Conservation (phyloP, 345 rosid genomes). For the Limnanthes douglasii region DNA sequence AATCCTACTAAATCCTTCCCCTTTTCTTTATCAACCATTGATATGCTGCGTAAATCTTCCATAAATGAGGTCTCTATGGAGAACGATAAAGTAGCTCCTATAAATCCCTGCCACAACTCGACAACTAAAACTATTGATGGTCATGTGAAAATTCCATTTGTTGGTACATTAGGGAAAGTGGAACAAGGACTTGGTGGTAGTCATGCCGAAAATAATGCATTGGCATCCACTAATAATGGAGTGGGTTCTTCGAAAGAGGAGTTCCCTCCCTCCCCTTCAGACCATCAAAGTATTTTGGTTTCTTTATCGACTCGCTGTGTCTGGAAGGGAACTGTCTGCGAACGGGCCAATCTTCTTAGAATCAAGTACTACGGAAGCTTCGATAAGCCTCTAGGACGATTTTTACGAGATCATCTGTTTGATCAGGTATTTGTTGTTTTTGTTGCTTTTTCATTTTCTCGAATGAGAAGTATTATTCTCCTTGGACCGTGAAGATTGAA, state of each 20-base stretch:
- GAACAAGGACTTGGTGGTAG: constrained; percentile 12
- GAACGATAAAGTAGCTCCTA: constrained; percentile 16
- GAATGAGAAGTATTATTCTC: neutral
- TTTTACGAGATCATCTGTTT: constrained; percentile 73
- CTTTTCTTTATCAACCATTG: no score
- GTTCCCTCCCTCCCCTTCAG: constrained; percentile 82
- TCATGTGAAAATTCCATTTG: no score
- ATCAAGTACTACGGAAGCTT: constrained; percentile 89
- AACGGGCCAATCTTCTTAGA: constrained; percentile 70
- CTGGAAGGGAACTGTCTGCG: constrained; percentile 89
- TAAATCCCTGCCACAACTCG: constrained; percentile 20
- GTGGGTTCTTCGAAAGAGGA: constrained; percentile 51
- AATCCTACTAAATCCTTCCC: no score
- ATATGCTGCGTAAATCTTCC: constrained; percentile 11
- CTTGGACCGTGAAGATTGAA: constrained; percentile 6
- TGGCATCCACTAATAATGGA: constrained; percentile 23
- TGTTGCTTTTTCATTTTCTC: neutral
- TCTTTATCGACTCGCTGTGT: constrained; percentile 87
- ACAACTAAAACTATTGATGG: no score
- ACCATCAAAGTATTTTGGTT: constrained; percentile 95
- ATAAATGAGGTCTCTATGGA: constrained; percentile 12
- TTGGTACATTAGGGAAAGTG: no score
- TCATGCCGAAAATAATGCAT: constrained; percentile 8
- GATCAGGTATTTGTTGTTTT: constrained; percentile 48
- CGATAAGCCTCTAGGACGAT: constrained; percentile 93